These are phyloP conservation scores for Schwanniomyces vanrijiae DNA, from an alignment of 805 yeast genomes.

Conservation along the genomic window DNA sequence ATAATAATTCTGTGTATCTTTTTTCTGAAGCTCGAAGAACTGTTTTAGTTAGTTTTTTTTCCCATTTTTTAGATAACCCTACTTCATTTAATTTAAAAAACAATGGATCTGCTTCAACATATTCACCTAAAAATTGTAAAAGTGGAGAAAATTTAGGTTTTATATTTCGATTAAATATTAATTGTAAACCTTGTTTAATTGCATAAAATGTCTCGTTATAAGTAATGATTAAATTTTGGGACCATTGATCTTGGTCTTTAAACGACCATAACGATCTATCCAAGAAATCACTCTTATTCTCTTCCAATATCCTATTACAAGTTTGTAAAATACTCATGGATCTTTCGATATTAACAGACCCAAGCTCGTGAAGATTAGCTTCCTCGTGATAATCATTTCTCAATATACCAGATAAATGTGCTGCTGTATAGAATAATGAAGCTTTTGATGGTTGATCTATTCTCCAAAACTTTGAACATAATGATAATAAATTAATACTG, in stretches of 20 bases:
- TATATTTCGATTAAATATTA: constrained; percentile 37
- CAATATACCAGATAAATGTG: constrained; percentile 31
- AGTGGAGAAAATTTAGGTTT: constrained; percentile 62
- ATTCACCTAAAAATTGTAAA: constrained; percentile 48
- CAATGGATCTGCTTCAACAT: constrained; percentile 48
- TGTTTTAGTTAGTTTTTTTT: constrained; percentile 33
- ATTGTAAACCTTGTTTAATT: constrained; percentile 42
- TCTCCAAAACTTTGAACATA: constrained; percentile 60
- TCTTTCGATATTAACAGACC: constrained; percentile 29
- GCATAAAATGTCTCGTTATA: constrained; percentile 48
- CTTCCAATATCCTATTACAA: constrained; percentile 31
- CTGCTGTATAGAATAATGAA: constrained; percentile 50
- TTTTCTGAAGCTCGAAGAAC: constrained; percentile 36
- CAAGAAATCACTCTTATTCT: constrained; percentile 31
- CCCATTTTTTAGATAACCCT: constrained; percentile 48
- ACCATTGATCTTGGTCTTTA: constrained; percentile 53
- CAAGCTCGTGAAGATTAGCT: constrained; percentile 19
- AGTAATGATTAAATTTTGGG: constrained; percentile 41
- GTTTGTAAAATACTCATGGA: constrained; percentile 25
- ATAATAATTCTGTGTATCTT: constrained; percentile 39
- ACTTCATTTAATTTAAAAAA: constrained; percentile 34
- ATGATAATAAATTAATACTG: constrained; percentile 41
- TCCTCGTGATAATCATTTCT: constrained; percentile 24
- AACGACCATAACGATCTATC: constrained; percentile 31
- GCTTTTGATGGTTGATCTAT: constrained; percentile 51